Conservation (phyloP, 352 stramenopile genomes). For the Pythium pyrilobum region DNA sequence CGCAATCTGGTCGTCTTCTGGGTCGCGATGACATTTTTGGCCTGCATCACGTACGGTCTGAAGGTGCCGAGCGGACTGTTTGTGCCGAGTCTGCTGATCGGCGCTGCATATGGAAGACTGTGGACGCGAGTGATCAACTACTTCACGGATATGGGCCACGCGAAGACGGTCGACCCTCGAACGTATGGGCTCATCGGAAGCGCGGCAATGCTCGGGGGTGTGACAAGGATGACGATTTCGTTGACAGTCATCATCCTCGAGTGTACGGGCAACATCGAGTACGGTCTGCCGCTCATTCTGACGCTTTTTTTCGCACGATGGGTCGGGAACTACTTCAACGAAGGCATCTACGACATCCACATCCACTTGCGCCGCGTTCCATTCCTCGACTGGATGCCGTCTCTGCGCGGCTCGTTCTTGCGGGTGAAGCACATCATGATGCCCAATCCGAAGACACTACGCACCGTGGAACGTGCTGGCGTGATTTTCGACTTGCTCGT, state of each 20-base stretch:
- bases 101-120: constrained; percentile 92
- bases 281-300: constrained; percentile 97
- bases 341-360: constrained; percentile 99
- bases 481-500: constrained; percentile 93
- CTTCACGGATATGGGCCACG: constrained; percentile 42
- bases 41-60: constrained; percentile 94
- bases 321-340: constrained; percentile 98
- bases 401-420: constrained; percentile 57
- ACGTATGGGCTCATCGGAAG: constrained; percentile 97
- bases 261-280: constrained; percentile 97
- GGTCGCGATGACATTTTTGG: constrained; percentile 63
- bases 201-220: constrained; percentile 93
- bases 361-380: constrained; percentile 91
- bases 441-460: constrained; percentile 90
- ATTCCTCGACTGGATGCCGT: constrained; percentile 77
- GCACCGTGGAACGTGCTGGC: constrained; percentile 87
- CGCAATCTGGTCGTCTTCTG: constrained; percentile 74
- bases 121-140: constrained; percentile 86
- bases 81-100: constrained; percentile 92
- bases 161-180: constrained; percentile 71
- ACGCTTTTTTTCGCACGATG: constrained; percentile 95
- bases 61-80: constrained; percentile 96
- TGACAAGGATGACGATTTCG: constrained; percentile 98
- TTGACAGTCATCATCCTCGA: constrained; percentile 98
- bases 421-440: constrained; percentile 94